Conservation (phyloP, 768 basidiomycete genomes). For the Lepiota venenata region DNA sequence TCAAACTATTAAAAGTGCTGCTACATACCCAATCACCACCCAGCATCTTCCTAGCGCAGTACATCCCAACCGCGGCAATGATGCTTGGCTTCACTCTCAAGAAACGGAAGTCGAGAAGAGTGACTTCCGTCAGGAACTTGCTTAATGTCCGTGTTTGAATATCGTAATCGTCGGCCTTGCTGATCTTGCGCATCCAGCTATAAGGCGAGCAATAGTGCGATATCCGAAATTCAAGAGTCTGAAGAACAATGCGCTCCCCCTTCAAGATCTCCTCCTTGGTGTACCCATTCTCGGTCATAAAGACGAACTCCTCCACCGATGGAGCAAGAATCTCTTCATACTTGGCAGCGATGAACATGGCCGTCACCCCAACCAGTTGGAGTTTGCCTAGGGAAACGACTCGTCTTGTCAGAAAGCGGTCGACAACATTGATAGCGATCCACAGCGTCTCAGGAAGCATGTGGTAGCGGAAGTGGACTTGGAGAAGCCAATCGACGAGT, state of each 20-base stretch:
- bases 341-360: slow-evolving; percentile 98
- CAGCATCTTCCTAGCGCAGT: slow-evolving; percentile 90
- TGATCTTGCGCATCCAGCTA: slow-evolving; percentile 98
- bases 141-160: slow-evolving; percentile 95
- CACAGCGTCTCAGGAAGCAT: slow-evolving; percentile 99
- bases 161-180: slow-evolving; percentile 98
- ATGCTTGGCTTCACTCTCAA: slow-evolving; percentile 90
- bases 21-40: slow-evolving; percentile 92
- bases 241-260: slow-evolving; percentile 94
- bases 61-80: slow-evolving; percentile 96
- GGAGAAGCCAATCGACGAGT: slow-evolving; percentile 96
- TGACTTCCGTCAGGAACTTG: slow-evolving; percentile 97
- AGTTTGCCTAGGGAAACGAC: slow-evolving; percentile 88
- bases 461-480: slow-evolving; percentile 97
- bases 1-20: slow-evolving; percentile 17
- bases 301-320: slow-evolving; percentile 96
- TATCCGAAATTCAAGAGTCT: slow-evolving; percentile 91
- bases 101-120: slow-evolving; percentile 90
- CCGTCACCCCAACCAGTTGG: slow-evolving; percentile 96
- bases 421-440: slow-evolving; percentile 97
- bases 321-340: slow-evolving; percentile 99
- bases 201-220: slow-evolving; percentile 99
- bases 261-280: slow-evolving; percentile 95
- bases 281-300: slow-evolving; percentile 96
- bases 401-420: slow-evolving; percentile 87